Base-by-base conservation (phyloP, 305 asterid species). In the Rubia occidens region DNA sequence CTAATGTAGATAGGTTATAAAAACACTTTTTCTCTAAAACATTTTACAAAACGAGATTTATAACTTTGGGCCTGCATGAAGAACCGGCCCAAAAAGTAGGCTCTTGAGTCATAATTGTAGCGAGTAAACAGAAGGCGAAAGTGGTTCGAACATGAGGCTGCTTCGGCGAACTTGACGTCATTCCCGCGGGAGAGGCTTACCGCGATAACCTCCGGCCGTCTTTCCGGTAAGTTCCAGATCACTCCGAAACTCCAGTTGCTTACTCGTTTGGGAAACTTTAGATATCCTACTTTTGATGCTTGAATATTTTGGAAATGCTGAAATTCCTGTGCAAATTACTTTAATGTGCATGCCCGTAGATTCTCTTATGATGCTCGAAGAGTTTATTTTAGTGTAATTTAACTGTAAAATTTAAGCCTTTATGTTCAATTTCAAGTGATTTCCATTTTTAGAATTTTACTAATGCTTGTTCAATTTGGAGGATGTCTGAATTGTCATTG, bases 111-210 rank as follows among this genome's bases (percentile, higher is more conserved):
- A 43, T 9, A 70, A 8, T 24, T 29, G 32, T 17, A 60, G 21
- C n/a, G 60, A 53, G 35, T 66, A 29, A 17, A 49, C 64, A 32
- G 18, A 42, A 1, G 63, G 14, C 53, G 29, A 37, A 18, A 39
- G 32, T 49, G 55, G 35, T 64, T 64, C 29, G 43, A 66, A 49
- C 44, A 49, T 47, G 66, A 11, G 60, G 39, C 15, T 26, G 56
- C 29, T 26, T 47, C 61, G 67, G 70, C 60, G 60, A 44, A 55
- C 15, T 32, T 55, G 71, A 69, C 61, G 26, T 14, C 39, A 45
- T 24, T 43, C 67, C 47, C 71, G 61, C 78, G 67, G 74, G 74
- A 55, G 78, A 40, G 2, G 62, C 53, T 20, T 20, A 69, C 67
- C 43, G 60, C 40, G 37, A 55, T 60, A 35, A 63, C 47, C 51